A percentile compares a stretch with the other conserved stretches of the same genome.
These are phyloP conservation scores for Pseudotsuga menziesii DNA, from an alignment of 75 land plant species.

Conservation along the genomic window DNA sequence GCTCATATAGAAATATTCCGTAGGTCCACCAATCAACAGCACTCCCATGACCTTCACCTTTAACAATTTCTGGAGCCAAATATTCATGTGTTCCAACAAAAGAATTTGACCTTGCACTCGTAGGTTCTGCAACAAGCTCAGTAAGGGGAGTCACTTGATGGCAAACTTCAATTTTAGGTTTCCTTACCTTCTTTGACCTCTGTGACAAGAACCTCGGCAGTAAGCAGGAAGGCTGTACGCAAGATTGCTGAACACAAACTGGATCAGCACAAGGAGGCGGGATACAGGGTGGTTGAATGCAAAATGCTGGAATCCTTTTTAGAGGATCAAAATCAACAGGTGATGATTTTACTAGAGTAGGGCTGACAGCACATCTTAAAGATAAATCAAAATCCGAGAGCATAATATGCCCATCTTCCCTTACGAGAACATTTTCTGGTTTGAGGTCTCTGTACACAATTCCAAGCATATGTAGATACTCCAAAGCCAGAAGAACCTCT, in stretches of 20 bases:
- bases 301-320: slow-evolving; percentile 26
- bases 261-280: slow-evolving; percentile 57
- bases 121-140: slow-evolving; percentile 92
- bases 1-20: slow-evolving; percentile 82
- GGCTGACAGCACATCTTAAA: slow-evolving; percentile 55
- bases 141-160: slow-evolving; percentile 61
- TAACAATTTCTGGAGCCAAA: slow-evolving; percentile 81
- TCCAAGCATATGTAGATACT: slow-evolving; percentile 71
- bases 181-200: slow-evolving; percentile 37
- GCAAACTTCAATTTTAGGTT: slow-evolving; percentile 29
- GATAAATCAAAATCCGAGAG: slow-evolving; percentile 76
- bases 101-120: slow-evolving; percentile 77
- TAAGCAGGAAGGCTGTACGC: slow-evolving; percentile 34
- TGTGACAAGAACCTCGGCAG: slow-evolving; percentile 38
- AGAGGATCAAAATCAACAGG: slow-evolving; percentile 19
- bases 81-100: slow-evolving; percentile 96
- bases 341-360: slow-evolving; percentile 50
- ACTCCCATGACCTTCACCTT: slow-evolving; percentile 91
- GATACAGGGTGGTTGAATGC: slow-evolving; percentile 43
- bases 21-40: slow-evolving; percentile 97
- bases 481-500: slow-evolving; percentile 57
- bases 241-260: slow-evolving; percentile 47
- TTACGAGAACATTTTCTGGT: slow-evolving; percentile 64
- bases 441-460: slow-evolving; percentile 67
- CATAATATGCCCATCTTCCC: slow-evolving; percentile 72